These are phyloP conservation scores for Penicillium palitans DNA, from an alignment of 2,329 filamentous ascomycete species.

Conservation along the genomic window DNA sequence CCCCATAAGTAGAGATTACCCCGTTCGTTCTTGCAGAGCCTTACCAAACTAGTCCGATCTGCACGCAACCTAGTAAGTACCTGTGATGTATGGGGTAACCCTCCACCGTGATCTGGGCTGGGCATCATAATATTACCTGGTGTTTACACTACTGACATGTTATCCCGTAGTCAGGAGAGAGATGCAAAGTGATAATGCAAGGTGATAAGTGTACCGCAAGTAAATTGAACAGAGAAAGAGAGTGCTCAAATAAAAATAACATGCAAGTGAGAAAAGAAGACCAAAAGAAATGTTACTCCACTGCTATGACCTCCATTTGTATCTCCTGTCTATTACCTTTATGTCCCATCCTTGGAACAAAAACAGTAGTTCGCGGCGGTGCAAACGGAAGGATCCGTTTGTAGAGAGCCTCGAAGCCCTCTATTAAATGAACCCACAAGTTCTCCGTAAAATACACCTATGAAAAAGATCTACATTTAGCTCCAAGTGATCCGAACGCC, in stretches of 20 bases:
- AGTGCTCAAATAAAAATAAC: neutral
- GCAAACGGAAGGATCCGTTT: neutral
- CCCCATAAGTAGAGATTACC: too few relatives aligned
- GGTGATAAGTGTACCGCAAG: neutral
- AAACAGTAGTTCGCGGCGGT: neutral
- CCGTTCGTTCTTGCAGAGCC: neutral
- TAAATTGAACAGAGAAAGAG: neutral
- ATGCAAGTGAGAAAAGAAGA: too few relatives aligned
- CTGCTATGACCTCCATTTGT: slow-evolving; percentile 2
- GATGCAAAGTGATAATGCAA: neutral
- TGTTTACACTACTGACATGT: too few relatives aligned
- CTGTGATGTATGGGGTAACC: neutral
- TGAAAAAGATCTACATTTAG: neutral
- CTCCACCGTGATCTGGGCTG: neutral
- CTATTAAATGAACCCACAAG: neutral
- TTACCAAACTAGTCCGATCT: neutral
- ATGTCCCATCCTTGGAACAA: neutral
- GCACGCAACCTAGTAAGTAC: neutral
- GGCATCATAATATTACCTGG: too few relatives aligned
- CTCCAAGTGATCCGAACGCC: neutral
- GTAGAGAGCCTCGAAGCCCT: neutral
- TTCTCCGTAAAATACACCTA: neutral
- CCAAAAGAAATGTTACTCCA: neutral
- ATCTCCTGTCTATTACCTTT: neutral
- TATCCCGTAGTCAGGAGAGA: neutral